Evolutionary conservation across 768 basidiomycete genomes (phyloP).

Genomic region (Leccinum uliginosum): DNA sequence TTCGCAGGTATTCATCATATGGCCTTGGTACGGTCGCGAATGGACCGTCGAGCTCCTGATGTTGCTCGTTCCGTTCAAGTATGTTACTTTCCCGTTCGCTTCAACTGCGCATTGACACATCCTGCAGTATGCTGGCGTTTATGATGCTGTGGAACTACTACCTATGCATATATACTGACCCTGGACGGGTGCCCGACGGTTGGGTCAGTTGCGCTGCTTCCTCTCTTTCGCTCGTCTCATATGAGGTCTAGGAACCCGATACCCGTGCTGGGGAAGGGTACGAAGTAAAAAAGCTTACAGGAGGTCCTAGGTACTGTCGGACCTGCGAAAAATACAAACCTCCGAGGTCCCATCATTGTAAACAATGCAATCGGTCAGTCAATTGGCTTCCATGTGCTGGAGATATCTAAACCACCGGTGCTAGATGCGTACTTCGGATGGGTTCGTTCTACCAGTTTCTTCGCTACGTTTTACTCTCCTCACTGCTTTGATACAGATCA

Average conservation of each 20-base stretch:
- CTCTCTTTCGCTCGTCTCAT: slow-evolving; percentile 5
- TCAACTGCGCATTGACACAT: slow-evolving; percentile 9
- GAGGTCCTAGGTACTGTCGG: slow-evolving; percentile 79
- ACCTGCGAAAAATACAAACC: slow-evolving; percentile 84
- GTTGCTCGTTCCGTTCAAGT: slow-evolving; percentile 92
- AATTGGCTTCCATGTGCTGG: background rate
- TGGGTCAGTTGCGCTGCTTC: slow-evolving; percentile 54
- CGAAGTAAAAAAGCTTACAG: slow-evolving; percentile 88
- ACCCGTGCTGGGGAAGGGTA: slow-evolving; percentile 59
- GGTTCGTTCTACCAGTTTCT: slow-evolving; percentile 41
- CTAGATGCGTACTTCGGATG: slow-evolving; percentile 85
- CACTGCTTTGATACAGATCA: slow-evolving; percentile 50
- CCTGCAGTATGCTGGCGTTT: slow-evolving; percentile 60
- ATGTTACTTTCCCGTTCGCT: slow-evolving; percentile 23
- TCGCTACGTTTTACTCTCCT: slow-evolving; percentile 1
- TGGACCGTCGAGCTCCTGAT: slow-evolving; percentile 69
- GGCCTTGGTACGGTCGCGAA: slow-evolving; percentile 86
- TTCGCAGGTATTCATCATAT: slow-evolving; percentile 84
- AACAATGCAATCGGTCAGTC: slow-evolving; percentile 73
- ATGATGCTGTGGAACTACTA: slow-evolving; percentile 88
- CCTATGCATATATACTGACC: slow-evolving; percentile 76
- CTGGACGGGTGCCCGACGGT: slow-evolving; percentile 71
- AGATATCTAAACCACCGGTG: slow-evolving; percentile 3
- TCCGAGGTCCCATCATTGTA: slow-evolving; percentile 89
- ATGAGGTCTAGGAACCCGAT: slow-evolving; percentile 56